Base-by-base conservation (phyloP, 441 rosid genomes). In the Pelargonium myrrhifolium region DNA sequence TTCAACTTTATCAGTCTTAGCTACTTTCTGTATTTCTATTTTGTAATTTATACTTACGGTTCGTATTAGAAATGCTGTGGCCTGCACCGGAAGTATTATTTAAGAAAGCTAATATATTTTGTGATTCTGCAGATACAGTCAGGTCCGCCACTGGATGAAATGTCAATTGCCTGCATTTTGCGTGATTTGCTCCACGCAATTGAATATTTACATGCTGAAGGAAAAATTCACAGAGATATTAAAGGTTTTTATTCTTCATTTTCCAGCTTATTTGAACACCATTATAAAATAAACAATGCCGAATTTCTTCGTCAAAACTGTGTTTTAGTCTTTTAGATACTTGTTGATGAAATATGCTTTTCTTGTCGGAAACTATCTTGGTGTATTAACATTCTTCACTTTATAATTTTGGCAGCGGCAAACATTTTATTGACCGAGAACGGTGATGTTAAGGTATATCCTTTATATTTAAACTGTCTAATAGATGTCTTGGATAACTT, bases 141-240 rank as follows among this genome's bases (percentile, higher is more conserved):
- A 45, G 98, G 97, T 64, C 87, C 81, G 45, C 99, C 98, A 3
- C 74, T 95, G 68, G 98, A 92, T 77, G 99, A 95, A 85, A 80
- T 76, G 75, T 95, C 99, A 76, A 95, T 92, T 78, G 88, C 87
- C 64, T 95, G 81, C 81, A 92, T 95, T 75, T 80, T 93, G 61
- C 92, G 95, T 22, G 98, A 92, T 77, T 85, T 95, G 87, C 89
- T 95, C 81, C 97, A 86, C 76, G 99, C 99, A 64, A 74, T 95
- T 73, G 99, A 95, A 73, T 95, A 95, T 82, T 86, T 95, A 70
- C 99, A 95, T 76, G 78, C 75, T 40, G 97, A 95, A 78, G 95
- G 98, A 68, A 95, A 92, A 77, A 95, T 95, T 78, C 99, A 95
- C 85, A 83, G 98, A 78, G 99, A 95, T 82, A 90, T 95, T 68